Evolutionary conservation across 805 yeast species (phyloP), one percentile per base, ranked within the genome.

Genomic region (Naumovozyma dairenensis): DNA sequence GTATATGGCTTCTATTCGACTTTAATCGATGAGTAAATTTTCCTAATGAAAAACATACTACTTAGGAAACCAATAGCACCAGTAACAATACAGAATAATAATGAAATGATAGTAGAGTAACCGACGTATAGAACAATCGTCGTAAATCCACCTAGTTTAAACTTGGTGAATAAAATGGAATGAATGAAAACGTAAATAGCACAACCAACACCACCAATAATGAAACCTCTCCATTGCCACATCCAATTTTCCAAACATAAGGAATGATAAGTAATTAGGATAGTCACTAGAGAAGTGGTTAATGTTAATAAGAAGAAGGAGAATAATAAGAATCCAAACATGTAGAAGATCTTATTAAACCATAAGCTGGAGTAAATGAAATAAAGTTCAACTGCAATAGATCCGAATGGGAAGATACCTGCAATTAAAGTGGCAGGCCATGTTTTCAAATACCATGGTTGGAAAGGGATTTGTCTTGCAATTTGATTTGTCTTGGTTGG

Each of bases 191-290:
- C 79, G 56, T 89, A 92, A 34, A 79, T 46, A 0, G 94, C 71
- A 55, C 94, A 80, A 21, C 96, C 93, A 48, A 89, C 76, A 25
- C 96, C 92, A 28, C 95, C 96, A 18, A 94, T 83, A 39, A 85
- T 72, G 49, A 80, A 73, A 3, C 94, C 74, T 58, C 87, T 77
- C 98, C 98, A 92, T 55, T 89, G 96, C 98, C 98, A 92, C 58
- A 77, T 76, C 67, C 93, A 87, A 59, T 92, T 84, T 56, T 92
- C 98, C 32, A 84, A 66, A 54, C 94, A 84, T 44, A 92, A 69
- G 4, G 85, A 72, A 65, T 83, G 80, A 59, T 92, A 92, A 18
- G 80, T 74, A 58, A 85, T 71, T 50, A 89, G 66, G 16, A 86
- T 65, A 0, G 96, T 79, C 20, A 86, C 85, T 39, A 87, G 67